phyloP scores from a whole-genome alignment of 2,329 filamentous ascomycete genomes.

The Pleomassaria siparia region DNA sequence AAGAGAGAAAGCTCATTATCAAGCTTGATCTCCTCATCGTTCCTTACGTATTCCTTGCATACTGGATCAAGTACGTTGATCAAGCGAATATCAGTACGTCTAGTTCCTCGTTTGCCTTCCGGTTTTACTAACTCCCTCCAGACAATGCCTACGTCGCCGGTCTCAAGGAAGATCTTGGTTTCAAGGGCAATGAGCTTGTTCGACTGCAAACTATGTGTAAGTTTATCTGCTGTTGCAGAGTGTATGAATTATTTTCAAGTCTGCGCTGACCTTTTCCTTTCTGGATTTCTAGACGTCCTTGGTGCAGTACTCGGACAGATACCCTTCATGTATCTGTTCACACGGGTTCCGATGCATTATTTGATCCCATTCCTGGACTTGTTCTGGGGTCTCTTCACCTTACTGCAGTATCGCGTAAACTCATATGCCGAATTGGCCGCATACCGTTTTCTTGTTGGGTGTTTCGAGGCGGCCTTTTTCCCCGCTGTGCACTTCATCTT shows the following conservation, averaged over 20 bases:
- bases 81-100: constrained; percentile 56
- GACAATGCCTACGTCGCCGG: constrained; percentile 60
- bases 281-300: too few species aligned
- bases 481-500: constrained; percentile 37
- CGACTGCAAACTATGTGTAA: constrained; percentile 53
- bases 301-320: constrained; percentile 56
- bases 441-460: constrained; percentile 58
- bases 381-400: constrained; percentile 58
- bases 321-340: constrained; percentile 56
- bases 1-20: constrained; percentile 55
- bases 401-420: constrained; percentile 56
- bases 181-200: constrained; percentile 58
- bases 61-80: constrained; percentile 61
- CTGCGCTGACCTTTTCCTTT: too few species aligned
- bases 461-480: constrained; percentile 53
- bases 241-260: too few species aligned
- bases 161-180: constrained; percentile 54
- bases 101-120: not conserved
- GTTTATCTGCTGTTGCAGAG: too few species aligned
- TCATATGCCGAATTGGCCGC: constrained; percentile 54
- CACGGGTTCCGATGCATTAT: constrained; percentile 49
- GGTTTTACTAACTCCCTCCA: constrained; percentile 17
- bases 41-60: constrained; percentile 57
- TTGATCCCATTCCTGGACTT: constrained; percentile 56
- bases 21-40: constrained; percentile 61